Evolutionary conservation across 495 filamentous ascomycete species (phyloP), one percentile per base, ranked within the genome.

Genomic region (Podospora comata): DNA sequence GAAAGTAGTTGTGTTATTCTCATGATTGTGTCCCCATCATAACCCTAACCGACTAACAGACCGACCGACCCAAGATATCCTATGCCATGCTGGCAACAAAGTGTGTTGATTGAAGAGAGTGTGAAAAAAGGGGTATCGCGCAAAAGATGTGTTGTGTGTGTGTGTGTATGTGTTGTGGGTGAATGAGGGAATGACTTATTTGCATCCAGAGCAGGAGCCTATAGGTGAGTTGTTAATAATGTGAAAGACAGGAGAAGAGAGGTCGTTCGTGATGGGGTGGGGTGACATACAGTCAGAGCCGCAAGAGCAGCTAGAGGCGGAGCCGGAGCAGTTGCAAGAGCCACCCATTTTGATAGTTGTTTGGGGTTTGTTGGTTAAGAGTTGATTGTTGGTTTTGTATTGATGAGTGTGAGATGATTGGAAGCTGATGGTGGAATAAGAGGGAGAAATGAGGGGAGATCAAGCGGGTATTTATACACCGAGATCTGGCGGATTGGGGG

Each of bases 121-220:
- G 39, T 11, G 7, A 16, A 48, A 13, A 13, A 16, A 11, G 13
- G 39, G 39, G 39, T 48, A 48, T 48, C 39, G 30, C 1, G 23
- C 23, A 23, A 23, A 39, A 39, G 0, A 0, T 39, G 34, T 39
- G 34, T 39, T 39, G 34, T 39, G 34, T 48, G 13, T 48, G 3
- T 32, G 30, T 32, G 30, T 5, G 30, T 3, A 32, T 32, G 30
- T 32, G 30, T 5, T 0, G 3, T 32, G 30, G 18, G 39, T 2
- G 13, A 48, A 13, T 32, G 15, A 48, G 13, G 15, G 39, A 2
- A 48, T 48, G 13, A 65, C 62, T 70, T 72, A 72, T 44, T 66
- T 71, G 68, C 79, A 79, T 71, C 79, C 78, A 69, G 79, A 78
- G 81, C 76, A 78, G 65, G 77, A 74, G 76, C 81, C 81, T 83